These are phyloP conservation scores for Isoetes engelmannii DNA, from an alignment of 83 land plant species.

Conservation along the genomic window DNA sequence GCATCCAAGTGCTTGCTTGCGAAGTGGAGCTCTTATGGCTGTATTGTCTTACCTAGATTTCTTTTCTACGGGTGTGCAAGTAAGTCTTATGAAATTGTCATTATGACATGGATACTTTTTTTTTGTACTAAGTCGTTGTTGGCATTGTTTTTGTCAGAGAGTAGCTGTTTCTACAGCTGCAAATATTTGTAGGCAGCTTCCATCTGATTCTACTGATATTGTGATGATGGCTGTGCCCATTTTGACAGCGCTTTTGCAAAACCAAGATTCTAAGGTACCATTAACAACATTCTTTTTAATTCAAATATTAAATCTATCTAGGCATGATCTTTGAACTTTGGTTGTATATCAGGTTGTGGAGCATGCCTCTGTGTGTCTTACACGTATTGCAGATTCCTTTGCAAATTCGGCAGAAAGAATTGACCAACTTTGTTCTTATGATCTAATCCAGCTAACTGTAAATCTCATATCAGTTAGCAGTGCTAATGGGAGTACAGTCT, in stretches of 20 bases:
- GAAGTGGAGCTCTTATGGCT: slow-evolving; percentile 94
- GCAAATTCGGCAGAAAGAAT: slow-evolving; percentile 79
- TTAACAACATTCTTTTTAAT: neutral
- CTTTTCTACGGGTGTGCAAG: slow-evolving; percentile 98
- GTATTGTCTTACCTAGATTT: slow-evolving; percentile 93
- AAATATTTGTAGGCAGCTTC: slow-evolving; percentile 94
- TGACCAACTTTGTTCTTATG: slow-evolving; percentile 86
- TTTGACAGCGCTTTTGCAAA: slow-evolving; percentile 79
- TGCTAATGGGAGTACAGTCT: slow-evolving; percentile 53
- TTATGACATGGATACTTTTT: slow-evolving; percentile 1
- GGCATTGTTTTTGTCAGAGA: slow-evolving; percentile 42
- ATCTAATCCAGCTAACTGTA: slow-evolving; percentile 81
- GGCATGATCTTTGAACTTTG: neutral
- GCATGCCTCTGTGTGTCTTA: slow-evolving; percentile 92
- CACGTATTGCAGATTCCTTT: slow-evolving; percentile 92
- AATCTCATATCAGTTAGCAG: slow-evolving; percentile 64
- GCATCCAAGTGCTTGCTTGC: slow-evolving; percentile 91
- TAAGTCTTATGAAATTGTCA: slow-evolving; percentile 15
- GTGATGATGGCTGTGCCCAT: slow-evolving; percentile 93
- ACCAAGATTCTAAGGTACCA: slow-evolving; percentile 75
- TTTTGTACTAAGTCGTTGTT: neutral
- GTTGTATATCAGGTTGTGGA: slow-evolving; percentile 67
- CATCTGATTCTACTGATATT: slow-evolving; percentile 83
- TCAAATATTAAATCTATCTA: neutral
- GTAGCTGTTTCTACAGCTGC: slow-evolving; percentile 95